Evolutionary conservation across 352 stramenopile species (phyloP).

Genomic region (Phytophthora sp.): DNA sequence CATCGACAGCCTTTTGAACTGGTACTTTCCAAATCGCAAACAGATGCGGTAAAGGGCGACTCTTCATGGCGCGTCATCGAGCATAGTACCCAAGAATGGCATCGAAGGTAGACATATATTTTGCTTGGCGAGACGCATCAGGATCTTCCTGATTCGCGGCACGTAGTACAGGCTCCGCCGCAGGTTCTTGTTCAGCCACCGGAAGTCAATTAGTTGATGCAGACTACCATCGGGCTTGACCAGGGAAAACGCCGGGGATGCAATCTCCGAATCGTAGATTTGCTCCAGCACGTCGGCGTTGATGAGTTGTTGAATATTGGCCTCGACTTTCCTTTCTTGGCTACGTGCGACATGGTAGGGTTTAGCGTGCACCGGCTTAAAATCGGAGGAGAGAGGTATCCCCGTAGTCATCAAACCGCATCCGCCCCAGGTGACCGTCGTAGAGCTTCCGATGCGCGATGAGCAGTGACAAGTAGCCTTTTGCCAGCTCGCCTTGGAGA

Average conservation of each 20-base stretch:
- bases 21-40: slow-evolving; percentile 6
- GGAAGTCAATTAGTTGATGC: slow-evolving; percentile 7
- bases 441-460: neutral
- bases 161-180: slow-evolving; percentile 14
- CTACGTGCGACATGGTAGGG: slow-evolving; percentile 6
- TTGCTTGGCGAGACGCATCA: neutral
- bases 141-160: slow-evolving; percentile 1
- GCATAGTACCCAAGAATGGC: slow-evolving; percentile 17
- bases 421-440: slow-evolving; percentile 11
- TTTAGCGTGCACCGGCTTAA: slow-evolving; percentile 7
- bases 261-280: slow-evolving; percentile 23
- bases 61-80: neutral
- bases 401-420: slow-evolving; percentile 13
- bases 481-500: neutral
- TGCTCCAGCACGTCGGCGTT: slow-evolving; percentile 10
- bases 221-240: neutral
- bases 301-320: slow-evolving; percentile 7
- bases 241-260: slow-evolving; percentile 16
- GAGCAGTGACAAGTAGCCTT: slow-evolving; percentile 5
- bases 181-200: slow-evolving; percentile 15
- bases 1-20: slow-evolving; percentile 16
- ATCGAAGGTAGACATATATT: slow-evolving; percentile 13
- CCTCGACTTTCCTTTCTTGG: neutral
- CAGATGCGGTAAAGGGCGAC: slow-evolving; percentile 8
- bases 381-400: slow-evolving; percentile 3